Percentiles rank a stretch among this genome's conserved stretches.
Evolutionary conservation across 768 basidiomycete genomes (phyloP).

Genomic region (Russula brevipes): DNA sequence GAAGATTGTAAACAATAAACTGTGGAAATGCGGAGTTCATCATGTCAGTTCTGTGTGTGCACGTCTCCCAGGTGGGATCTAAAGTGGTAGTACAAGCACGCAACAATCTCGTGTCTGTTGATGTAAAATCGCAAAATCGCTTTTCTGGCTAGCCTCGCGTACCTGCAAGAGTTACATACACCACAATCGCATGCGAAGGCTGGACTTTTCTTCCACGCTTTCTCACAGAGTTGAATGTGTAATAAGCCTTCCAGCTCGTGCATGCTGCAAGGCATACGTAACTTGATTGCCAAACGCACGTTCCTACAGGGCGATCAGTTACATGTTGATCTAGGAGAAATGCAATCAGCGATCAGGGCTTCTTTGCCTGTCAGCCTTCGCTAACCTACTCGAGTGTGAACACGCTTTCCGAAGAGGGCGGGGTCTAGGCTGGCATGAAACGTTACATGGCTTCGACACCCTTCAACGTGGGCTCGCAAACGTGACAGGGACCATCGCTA

Average conservation of each 20-base stretch:
- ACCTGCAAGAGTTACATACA: neutral
- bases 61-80: neutral
- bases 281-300: neutral
- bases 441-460: too few species aligned
- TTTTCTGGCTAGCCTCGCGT: too few species aligned
- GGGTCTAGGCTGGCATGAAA: too few species aligned
- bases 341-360: too few species aligned
- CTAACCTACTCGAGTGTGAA: too few species aligned
- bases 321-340: too few species aligned
- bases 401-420: too few species aligned
- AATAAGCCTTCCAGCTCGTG: neutral
- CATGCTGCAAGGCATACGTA: neutral
- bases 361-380: too few species aligned
- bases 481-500: too few species aligned
- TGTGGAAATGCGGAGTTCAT: neutral
- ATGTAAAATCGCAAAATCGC: neutral
- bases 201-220: neutral
- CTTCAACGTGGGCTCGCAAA: too few species aligned
- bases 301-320: neutral
- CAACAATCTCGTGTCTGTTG: neutral
- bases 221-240: neutral
- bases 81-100: neutral
- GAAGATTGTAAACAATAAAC: conserved; percentile 9
- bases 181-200: neutral
- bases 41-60: neutral